phyloP scores from a whole-genome alignment of 148 eudicot genomes.

The Pharnaceum exiguum region DNA sequence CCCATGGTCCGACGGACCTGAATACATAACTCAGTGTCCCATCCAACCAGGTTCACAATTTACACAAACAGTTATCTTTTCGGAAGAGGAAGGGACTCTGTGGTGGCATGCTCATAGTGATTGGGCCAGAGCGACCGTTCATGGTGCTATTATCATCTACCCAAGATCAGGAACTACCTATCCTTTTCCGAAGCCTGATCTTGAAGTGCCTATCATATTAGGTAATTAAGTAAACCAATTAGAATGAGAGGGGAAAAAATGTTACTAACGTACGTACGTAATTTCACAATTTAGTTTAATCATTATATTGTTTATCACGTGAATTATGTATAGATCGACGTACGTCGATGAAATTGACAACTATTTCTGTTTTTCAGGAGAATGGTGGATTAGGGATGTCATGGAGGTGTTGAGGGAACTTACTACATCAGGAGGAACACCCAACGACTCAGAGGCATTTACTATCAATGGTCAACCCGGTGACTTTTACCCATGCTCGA shows the following conservation, averaged over 20 bases:
- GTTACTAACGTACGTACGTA: too few species aligned
- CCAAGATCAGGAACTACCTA: conserved; percentile 12
- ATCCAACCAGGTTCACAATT: conserved; percentile 13
- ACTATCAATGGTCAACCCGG: conserved; percentile 69
- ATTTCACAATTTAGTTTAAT: too few species aligned
- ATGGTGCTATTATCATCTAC: conserved; percentile 19
- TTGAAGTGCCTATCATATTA: conserved; percentile 3
- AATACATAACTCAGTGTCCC: conserved; percentile 15
- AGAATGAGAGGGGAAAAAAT: too few species aligned
- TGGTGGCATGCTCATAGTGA: conserved; percentile 12
- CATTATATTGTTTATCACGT: too few species aligned
- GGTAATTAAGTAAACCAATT: too few species aligned
- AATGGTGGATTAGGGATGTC: conserved; percentile 45
- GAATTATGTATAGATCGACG: too few species aligned
- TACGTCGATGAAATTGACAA: too few species aligned
- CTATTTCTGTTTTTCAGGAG: conserved; percentile 22
- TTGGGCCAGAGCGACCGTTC: conserved; percentile 12
- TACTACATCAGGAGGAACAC: conserved; percentile 33
- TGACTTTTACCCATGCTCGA: conserved; percentile 48
- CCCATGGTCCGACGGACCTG: conserved; percentile 18
- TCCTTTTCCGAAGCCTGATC: conserved; percentile 13
- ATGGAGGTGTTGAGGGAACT: conserved; percentile 15
- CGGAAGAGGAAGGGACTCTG: conserved; percentile 14
- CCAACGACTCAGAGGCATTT: conserved; percentile 41
- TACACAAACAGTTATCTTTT: conserved; percentile 5